Evolutionary conservation across 768 basidiomycete species (phyloP).

Genomic region (Suillus fuscotomentosus): DNA sequence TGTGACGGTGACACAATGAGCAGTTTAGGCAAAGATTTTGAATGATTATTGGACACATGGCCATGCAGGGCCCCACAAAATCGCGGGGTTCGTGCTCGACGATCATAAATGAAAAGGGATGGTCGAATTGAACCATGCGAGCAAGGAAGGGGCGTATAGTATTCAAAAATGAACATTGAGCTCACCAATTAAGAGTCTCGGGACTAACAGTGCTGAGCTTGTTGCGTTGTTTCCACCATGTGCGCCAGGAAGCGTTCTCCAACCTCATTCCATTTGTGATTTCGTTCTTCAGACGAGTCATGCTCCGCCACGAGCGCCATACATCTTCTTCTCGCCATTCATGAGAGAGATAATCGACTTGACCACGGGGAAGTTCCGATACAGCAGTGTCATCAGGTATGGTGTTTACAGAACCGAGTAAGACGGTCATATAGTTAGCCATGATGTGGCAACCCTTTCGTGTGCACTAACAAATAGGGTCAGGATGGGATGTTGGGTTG

Average conservation of each 20-base stretch:
- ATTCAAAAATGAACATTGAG: slow-evolving; percentile 13
- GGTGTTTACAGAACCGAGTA: slow-evolving; percentile 61
- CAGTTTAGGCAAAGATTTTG: neutral
- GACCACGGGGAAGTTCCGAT: slow-evolving; percentile 82
- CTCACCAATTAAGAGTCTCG: slow-evolving; percentile 97
- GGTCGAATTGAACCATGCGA: neutral
- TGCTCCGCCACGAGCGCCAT: slow-evolving; percentile 97
- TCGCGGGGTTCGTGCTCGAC: neutral
- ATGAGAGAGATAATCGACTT: slow-evolving; percentile 98
- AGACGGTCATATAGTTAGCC: slow-evolving; percentile 70
- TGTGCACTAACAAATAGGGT: neutral
- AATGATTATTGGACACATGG: slow-evolving; percentile 4
- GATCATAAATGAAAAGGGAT: slow-evolving; percentile 9
- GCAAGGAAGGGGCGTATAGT: slow-evolving; percentile 5
- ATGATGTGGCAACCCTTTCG: slow-evolving; percentile 28
- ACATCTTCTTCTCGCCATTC: slow-evolving; percentile 98
- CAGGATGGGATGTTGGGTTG: neutral
- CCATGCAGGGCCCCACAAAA: slow-evolving; percentile 1
- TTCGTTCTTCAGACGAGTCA: slow-evolving; percentile 98
- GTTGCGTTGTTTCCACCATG: slow-evolving; percentile 99
- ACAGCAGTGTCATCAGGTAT: slow-evolving; percentile 77
- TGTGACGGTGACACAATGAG: slow-evolving; percentile 11
- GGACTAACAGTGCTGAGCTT: slow-evolving; percentile 93
- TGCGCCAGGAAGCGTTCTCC: slow-evolving; percentile 98
- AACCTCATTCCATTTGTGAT: slow-evolving; percentile 93